phyloP scores from a whole-genome alignment of 176 grass and related monocot species.

The Lolium multiflorum region DNA sequence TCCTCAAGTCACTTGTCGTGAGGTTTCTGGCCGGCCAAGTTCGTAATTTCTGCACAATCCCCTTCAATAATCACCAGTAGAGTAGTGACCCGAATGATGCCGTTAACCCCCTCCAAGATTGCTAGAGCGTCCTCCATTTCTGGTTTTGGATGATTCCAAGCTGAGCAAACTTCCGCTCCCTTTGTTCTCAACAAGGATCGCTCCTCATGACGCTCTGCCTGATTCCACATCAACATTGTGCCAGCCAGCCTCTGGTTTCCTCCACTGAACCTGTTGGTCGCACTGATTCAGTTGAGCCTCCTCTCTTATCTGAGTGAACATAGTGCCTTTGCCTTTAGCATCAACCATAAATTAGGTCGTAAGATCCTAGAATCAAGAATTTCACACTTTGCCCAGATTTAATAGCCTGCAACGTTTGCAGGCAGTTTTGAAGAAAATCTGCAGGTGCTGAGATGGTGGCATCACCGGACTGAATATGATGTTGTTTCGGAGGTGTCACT shows the following conservation, averaged over 20 bases:
- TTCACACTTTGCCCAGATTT: not conserved
- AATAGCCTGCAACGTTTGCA: not conserved
- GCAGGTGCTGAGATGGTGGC: too few species aligned
- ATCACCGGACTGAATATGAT: too few species aligned
- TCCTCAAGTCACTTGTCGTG: not conserved
- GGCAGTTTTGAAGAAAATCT: not conserved
- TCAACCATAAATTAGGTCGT: not conserved
- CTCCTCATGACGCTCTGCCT: not conserved
- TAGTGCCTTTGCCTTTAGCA: not conserved
- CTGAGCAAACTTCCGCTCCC: not conserved
- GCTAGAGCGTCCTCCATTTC: too few species aligned
- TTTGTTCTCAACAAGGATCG: not conserved
- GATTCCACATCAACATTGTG: not conserved
- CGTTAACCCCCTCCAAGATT: not conserved
- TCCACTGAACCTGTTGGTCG: not conserved
- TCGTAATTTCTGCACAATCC: too few species aligned
- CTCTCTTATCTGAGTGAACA: not conserved
- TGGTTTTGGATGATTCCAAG: too few species aligned
- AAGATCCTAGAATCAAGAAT: too few species aligned
- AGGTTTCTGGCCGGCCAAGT: not conserved
- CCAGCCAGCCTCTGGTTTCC: not conserved
- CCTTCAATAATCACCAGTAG: not conserved
- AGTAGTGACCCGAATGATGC: not conserved
- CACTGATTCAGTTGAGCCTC: not conserved
- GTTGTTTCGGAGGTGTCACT: too few species aligned